phyloP scores from a whole-genome alignment of 2,329 filamentous ascomycete species.

The Tolypocladium tropicale region DNA sequence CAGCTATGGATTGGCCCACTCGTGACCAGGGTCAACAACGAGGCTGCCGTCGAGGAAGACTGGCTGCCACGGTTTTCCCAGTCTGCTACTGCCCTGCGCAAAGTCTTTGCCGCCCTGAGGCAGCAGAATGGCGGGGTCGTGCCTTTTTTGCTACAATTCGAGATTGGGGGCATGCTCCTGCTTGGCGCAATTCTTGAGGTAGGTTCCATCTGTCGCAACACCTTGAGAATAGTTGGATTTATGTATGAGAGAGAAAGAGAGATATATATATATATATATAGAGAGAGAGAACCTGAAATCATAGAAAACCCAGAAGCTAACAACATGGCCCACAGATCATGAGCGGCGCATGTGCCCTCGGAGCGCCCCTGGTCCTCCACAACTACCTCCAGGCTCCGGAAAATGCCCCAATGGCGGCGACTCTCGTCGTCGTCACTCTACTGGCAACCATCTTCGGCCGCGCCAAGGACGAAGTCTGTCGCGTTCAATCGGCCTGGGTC shows the following conservation, averaged over 20 bases:
- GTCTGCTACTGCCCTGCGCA: background rate
- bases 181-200: background rate
- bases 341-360: background rate
- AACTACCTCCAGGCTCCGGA: background rate
- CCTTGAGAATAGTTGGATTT: too few relatives aligned
- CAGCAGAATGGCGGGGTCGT: background rate
- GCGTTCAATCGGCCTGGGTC: background rate
- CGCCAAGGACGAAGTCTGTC: background rate
- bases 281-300: background rate
- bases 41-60: background rate
- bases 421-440: background rate
- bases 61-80: background rate
- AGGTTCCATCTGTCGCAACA: too few relatives aligned
- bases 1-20: background rate
- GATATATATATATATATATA: too few relatives aligned
- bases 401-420: background rate
- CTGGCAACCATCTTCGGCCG: background rate
- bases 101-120: background rate
- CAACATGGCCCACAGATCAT: background rate
- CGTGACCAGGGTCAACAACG: background rate
- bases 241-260: too few relatives aligned
- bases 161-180: background rate
- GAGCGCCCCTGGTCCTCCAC: background rate
- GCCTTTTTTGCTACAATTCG: background rate
- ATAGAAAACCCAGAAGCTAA: background rate